Base-by-base conservation (phyloP, 2,329 filamentous ascomycete genomes). In the Diplocarpon rosae region DNA sequence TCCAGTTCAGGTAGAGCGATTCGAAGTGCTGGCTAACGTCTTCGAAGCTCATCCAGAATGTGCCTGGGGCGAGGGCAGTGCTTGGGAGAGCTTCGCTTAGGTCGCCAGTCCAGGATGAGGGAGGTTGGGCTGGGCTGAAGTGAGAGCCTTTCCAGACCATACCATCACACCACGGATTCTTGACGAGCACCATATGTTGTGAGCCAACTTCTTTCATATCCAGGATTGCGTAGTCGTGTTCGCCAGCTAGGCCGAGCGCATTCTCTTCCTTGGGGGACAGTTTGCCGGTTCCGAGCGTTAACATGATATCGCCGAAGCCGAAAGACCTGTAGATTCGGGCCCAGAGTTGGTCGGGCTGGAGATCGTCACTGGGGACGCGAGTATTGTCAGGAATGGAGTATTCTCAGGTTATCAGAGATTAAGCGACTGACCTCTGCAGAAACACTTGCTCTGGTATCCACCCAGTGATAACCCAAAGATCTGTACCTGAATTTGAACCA, bases 401-500 rank as follows among this genome's bases (percentile, higher is more conserved):
- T 39, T 9, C 16, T 27, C n/a, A 30, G 13, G 24, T 3, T 4
- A 24, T 7, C 3, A 24, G 20, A 24, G 20, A 4, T 24, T 24
- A 3, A 7, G 20, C 3, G 1, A 52, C 62, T 52, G 64, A 78
- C 76, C 73, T 80, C 58, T 95, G 88, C 1, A 96, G 69, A 56
- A 95, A 95, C 1, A 96, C 69, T 62, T 98, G 92, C 64, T 98
- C 89, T 0, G 92, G 92, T 39, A 98, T 88, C 92, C 92, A 98
- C 27, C 92, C 90, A 0, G 85, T 94, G 43, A 98, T 66, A 1
- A 93, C 83, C 78, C 86, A 94, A 3, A 98, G 67, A 63, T 98
- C 92, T 2, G 90, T 96, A 10, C 87, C 89, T 1, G 90, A 96
- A 62, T 96, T 96, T 59, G 92, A 96, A 7, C 92, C 92, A 0